These are phyloP conservation scores for Lecanicillium sp. DNA, from an alignment of 2,329 filamentous ascomycete species.

Conservation along the genomic window DNA sequence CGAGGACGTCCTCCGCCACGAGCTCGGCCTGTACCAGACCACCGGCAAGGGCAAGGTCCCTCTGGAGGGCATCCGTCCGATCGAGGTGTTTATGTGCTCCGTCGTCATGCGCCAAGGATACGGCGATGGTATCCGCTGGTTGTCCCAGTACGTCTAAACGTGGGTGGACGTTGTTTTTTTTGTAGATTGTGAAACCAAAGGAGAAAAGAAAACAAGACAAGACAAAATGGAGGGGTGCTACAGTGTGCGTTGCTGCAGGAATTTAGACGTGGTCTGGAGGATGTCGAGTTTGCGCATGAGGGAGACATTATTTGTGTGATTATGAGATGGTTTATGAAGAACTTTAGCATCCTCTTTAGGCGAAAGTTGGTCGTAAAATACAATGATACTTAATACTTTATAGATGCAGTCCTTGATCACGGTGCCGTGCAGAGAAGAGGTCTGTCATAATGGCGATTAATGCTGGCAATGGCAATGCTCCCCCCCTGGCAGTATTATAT, in stretches of 20 bases:
- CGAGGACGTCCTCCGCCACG: conserved; percentile 89
- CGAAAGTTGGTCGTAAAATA: conserved; percentile 24
- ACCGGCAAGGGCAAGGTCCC: conserved; percentile 94
- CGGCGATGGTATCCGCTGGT: conserved; percentile 83
- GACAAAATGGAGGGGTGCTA: conserved; percentile 3
- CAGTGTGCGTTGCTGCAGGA: not conserved
- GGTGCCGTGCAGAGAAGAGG: no score
- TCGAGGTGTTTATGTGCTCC: conserved; percentile 99
- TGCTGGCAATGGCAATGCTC: no score
- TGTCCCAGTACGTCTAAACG: conserved; percentile 80
- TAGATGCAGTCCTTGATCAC: not conserved
- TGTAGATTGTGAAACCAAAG: not conserved
- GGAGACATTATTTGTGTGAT: conserved; percentile 13
- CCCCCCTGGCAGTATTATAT: no score
- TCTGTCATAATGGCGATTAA: no score
- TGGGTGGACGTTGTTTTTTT: not conserved
- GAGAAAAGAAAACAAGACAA: conserved; percentile 4
- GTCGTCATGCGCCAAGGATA: conserved; percentile 98
- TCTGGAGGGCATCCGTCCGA: conserved; percentile 83
- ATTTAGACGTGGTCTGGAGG: not conserved
- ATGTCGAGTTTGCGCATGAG: conserved; percentile 10
- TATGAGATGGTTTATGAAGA: conserved; percentile 20
- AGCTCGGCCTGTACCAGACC: conserved; percentile 90
- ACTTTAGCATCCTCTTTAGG: conserved; percentile 27
- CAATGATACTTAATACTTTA: conserved; percentile 8